Conservation (phyloP, 139 green algal species). For the Microglena sp. region DNA sequence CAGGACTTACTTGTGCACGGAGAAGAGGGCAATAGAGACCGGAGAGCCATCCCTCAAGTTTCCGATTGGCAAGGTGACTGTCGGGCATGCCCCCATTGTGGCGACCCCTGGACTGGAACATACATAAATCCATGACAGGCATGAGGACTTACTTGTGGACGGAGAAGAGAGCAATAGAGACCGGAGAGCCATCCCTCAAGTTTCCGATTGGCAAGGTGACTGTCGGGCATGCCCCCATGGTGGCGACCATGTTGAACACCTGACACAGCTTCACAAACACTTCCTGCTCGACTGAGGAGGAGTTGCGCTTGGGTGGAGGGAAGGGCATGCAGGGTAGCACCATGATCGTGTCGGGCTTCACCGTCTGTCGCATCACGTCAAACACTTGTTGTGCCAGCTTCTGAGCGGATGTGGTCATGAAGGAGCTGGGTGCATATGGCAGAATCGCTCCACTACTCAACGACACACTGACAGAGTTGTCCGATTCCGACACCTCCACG, state of each 20-base stretch:
- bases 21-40: conserved; percentile 30
- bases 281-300: not conserved
- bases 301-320: conserved; percentile 3
- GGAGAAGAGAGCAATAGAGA: conserved; percentile 31
- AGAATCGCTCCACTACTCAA: no score
- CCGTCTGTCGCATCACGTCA: conserved; percentile 26
- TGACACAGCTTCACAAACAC: conserved; percentile 19
- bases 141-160: conserved; percentile 8
- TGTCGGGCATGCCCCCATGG: conserved; percentile 27
- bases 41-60: conserved; percentile 27
- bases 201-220: conserved; percentile 31
- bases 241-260: conserved; percentile 20
- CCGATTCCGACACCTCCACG: no score
- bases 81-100: conserved; percentile 27
- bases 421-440: no score
- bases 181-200: conserved; percentile 26
- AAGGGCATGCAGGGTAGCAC: conserved; percentile 38
- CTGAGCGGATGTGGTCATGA: no score
- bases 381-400: conserved; percentile 21
- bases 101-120: no score
- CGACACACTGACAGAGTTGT: no score
- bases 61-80: conserved; percentile 31
- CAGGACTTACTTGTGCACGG: conserved; percentile 8
- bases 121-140: no score
- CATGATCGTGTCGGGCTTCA: conserved; percentile 46